A percentile compares a stretch with the other conserved stretches of the same genome.
Conservation (phyloP, 805 yeast genomes). For the Cyberlindnera mrakii region DNA sequence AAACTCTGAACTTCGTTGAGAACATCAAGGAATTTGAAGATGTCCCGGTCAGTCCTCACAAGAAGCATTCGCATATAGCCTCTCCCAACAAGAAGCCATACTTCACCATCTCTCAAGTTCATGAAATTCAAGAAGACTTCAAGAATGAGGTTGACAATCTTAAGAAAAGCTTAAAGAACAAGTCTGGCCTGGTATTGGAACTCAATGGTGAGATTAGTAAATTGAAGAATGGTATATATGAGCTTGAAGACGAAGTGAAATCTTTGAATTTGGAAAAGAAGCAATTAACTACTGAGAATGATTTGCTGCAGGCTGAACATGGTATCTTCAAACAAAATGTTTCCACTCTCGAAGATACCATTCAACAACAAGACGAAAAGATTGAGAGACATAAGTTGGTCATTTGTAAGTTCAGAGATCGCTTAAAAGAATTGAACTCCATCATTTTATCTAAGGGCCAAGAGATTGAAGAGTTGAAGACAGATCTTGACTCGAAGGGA, state of each 20-base stretch:
- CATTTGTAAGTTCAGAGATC: slow-evolving; percentile 18
- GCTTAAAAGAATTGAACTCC: slow-evolving; percentile 11
- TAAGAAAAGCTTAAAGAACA: slow-evolving; percentile 14
- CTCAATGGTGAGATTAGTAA: slow-evolving; percentile 14
- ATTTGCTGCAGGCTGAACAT: slow-evolving; percentile 17
- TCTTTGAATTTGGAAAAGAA: slow-evolving; percentile 14
- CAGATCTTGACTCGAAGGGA: slow-evolving; percentile 11
- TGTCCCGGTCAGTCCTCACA: slow-evolving; percentile 1
- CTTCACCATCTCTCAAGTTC: slow-evolving; percentile 23
- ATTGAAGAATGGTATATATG: slow-evolving; percentile 12
- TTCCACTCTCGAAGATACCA: slow-evolving; percentile 6
- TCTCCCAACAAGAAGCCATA: slow-evolving; percentile 23
- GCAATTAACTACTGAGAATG: slow-evolving; percentile 15
- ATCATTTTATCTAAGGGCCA: slow-evolving; percentile 6
- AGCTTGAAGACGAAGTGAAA: slow-evolving; percentile 17
- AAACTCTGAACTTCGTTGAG: not conserved
- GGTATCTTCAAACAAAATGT: slow-evolving; percentile 16
- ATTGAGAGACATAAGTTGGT: slow-evolving; percentile 10
- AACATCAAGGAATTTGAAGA: slow-evolving; percentile 4
- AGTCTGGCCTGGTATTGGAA: slow-evolving; percentile 9
- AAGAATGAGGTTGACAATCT: slow-evolving; percentile 18
- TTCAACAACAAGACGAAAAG: slow-evolving; percentile 12
- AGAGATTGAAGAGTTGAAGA: slow-evolving; percentile 6
- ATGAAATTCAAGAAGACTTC: slow-evolving; percentile 23
- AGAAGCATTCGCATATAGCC: slow-evolving; percentile 3